Evolutionary conservation across 2,329 filamentous ascomycete species (phyloP).

Genomic region (Teratosphaeria destructans): DNA sequence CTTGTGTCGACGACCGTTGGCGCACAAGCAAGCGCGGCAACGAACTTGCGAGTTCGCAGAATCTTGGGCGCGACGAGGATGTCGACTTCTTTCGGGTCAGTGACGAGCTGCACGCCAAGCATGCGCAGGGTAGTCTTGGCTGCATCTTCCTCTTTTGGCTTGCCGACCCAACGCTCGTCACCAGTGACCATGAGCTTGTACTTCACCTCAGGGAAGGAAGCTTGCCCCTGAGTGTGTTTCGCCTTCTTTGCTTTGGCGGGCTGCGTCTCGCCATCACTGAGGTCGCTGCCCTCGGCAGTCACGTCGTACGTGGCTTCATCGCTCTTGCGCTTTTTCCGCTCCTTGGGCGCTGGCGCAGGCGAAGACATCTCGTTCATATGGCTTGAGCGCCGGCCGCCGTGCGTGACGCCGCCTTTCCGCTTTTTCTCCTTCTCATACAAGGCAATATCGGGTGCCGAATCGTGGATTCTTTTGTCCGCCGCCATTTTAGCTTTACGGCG

Average conservation of each 20-base stretch:
- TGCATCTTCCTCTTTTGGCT: conserved; percentile 61
- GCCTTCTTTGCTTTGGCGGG: conserved; percentile 40
- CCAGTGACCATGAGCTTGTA: conserved; percentile 76
- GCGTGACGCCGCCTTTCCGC: conserved; percentile 56
- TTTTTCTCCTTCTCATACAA: conserved; percentile 92
- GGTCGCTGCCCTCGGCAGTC: conserved; percentile 33
- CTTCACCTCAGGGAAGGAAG: conserved; percentile 49
- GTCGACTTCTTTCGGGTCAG: conserved; percentile 66
- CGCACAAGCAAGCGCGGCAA: conserved; percentile 72
- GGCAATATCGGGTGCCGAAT: conserved; percentile 71
- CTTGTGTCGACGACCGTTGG: conserved; percentile 65
- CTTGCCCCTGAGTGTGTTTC: conserved; percentile 39
- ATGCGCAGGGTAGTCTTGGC: conserved; percentile 77
- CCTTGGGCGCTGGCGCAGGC: conserved; percentile 11
- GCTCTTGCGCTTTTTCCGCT: conserved; percentile 26
- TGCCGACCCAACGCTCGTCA: conserved; percentile 69
- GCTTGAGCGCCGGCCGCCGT: conserved; percentile 42
- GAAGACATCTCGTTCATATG: conserved; percentile 32
- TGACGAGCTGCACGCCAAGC: conserved; percentile 70
- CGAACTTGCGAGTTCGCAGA: conserved; percentile 86
- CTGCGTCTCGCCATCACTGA: conserved; percentile 36
- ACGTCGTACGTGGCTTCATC: conserved; percentile 30
- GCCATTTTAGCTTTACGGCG: conserved; percentile 82
- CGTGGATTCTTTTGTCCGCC: conserved; percentile 66
- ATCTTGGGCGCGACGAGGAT: conserved; percentile 81